phyloP scores from a whole-genome alignment of 371 early-diverging fungal genomes.

The Haplosporangium sp. region DNA sequence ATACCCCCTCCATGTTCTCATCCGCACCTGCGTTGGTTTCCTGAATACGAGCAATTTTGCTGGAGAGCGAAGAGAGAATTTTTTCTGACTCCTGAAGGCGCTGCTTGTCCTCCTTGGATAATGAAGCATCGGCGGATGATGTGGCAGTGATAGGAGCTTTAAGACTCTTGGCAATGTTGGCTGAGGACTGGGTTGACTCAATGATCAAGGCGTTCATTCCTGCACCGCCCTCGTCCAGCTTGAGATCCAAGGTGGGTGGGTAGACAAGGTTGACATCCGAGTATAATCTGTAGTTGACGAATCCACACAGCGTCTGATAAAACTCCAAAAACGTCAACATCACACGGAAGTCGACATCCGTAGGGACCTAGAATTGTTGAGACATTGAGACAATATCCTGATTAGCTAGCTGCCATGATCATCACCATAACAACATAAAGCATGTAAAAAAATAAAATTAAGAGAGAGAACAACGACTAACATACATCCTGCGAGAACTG shows the following conservation, averaged over 20 bases:
- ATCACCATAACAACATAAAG: too few species aligned
- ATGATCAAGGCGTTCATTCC: slow-evolving; percentile 79
- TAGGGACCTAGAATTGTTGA: slow-evolving; percentile 69
- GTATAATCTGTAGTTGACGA: slow-evolving; percentile 95
- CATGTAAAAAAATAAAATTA: slow-evolving; percentile 2
- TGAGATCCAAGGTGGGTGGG: slow-evolving; percentile 84
- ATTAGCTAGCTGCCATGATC: too few species aligned
- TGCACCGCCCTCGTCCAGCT: slow-evolving; percentile 73
- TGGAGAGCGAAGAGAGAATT: slow-evolving; percentile 57
- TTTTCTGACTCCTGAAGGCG: slow-evolving; percentile 61
- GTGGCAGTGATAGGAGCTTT: slow-evolving; percentile 10
- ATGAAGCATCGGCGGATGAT: slow-evolving; percentile 26
- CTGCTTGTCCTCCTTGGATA: slow-evolving; percentile 51
- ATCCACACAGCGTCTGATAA: slow-evolving; percentile 92
- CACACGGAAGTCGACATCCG: slow-evolving; percentile 95
- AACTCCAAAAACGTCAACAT: slow-evolving; percentile 98
- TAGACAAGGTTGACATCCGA: slow-evolving; percentile 86
- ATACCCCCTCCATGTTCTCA: slow-evolving; percentile 7
- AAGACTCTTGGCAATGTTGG: slow-evolving; percentile 41
- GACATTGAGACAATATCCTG: background rate
- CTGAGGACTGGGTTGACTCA: slow-evolving; percentile 63
- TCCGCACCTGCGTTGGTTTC: slow-evolving; percentile 18
- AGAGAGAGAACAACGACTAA: too few species aligned
- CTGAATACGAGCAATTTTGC: slow-evolving; percentile 59
- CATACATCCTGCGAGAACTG: slow-evolving; percentile 87